phyloP scores from a whole-genome alignment of 805 yeast species.

The Cyberlindnera veronae region DNA sequence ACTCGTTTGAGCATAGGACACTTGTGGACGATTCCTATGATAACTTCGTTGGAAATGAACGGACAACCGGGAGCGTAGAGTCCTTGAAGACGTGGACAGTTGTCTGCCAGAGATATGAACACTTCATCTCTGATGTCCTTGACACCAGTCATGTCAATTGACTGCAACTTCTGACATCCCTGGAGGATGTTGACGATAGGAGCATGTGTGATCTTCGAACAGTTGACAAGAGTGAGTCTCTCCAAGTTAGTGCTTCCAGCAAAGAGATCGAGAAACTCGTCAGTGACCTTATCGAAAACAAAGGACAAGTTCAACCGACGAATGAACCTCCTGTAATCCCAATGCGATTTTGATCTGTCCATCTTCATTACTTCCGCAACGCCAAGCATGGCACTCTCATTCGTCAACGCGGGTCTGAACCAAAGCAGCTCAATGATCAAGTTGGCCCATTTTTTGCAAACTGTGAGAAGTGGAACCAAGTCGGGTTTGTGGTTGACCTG shows the following conservation, averaged over 20 bases:
- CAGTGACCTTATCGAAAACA: slow-evolving; percentile 65
- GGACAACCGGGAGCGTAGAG: slow-evolving; percentile 84
- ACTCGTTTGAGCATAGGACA: slow-evolving; percentile 81
- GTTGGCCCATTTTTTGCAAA: slow-evolving; percentile 78
- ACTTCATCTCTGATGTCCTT: slow-evolving; percentile 66
- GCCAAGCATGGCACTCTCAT: slow-evolving; percentile 44
- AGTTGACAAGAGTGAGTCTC: slow-evolving; percentile 80
- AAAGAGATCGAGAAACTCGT: slow-evolving; percentile 56
- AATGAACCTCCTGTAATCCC: slow-evolving; percentile 66
- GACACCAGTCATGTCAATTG: slow-evolving; percentile 84
- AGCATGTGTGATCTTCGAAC: slow-evolving; percentile 56
- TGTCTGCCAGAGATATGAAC: slow-evolving; percentile 59
- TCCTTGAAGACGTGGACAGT: slow-evolving; percentile 81
- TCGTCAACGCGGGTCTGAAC: slow-evolving; percentile 77
- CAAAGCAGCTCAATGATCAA: slow-evolving; percentile 76
- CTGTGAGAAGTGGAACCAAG: slow-evolving; percentile 58
- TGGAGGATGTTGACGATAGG: slow-evolving; percentile 61
- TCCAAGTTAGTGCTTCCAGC: slow-evolving; percentile 74
- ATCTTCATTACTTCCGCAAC: slow-evolving; percentile 53
- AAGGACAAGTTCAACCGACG: slow-evolving; percentile 78
- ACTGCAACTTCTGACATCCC: slow-evolving; percentile 69
- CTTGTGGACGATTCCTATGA: slow-evolving; percentile 50
- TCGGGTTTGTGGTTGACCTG: slow-evolving; percentile 58
- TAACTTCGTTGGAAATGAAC: slow-evolving; percentile 61
- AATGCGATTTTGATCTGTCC: slow-evolving; percentile 47